Evolutionary conservation across 2,329 filamentous ascomycete genomes (phyloP), one percentile per base, ranked within the genome.

Genomic region (Trichophyton simii): DNA sequence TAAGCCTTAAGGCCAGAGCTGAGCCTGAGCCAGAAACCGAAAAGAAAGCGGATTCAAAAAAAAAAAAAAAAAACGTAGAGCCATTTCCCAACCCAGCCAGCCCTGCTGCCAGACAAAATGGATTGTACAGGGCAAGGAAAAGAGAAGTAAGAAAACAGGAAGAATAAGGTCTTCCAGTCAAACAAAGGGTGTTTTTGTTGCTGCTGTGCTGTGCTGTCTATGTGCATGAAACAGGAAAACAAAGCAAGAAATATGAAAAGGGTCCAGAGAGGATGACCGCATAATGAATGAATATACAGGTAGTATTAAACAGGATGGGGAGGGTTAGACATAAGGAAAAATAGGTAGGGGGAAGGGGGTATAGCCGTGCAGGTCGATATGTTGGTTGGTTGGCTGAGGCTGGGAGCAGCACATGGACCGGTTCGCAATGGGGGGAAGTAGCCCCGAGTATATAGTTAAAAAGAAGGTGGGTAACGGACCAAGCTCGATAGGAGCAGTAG

Each of bases 241-340:
- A 55, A 55, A 36, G 31, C 28, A 34, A 22, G 31, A 34, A 11
- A 36, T 6, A 55, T 5, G 20, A 28, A 28, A 28, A 11, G 46
- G 46, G 11, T 22, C 20, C 9, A 9, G 20, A 22, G n/a, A 20
- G n/a, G 46, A 13, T 11, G 46, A 38, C 34, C 25, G 46, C 46
- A 52, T 52, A 55, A 55, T 7, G 52, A 55, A 20, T 55, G 52
- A 55, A 55, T 55, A n/a, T 55, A 55, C 52, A 55, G 28, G 28
- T 31, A 36, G 28, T 55, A 55, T 34, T 55, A 34, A 55, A 28
- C 28, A 55, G 28, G 15, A 36, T 38, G 13, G 28, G 22, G 8
- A 6, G 28, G 22, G 25, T 1, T 6, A 36, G 31, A 55, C 52
- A 36, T 36, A 55, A 55, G 52, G 28, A 36, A 55, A 55, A 20